Evolutionary conservation across 495 filamentous ascomycete species (phyloP).

Genomic region (Daldinia vernicosa): DNA sequence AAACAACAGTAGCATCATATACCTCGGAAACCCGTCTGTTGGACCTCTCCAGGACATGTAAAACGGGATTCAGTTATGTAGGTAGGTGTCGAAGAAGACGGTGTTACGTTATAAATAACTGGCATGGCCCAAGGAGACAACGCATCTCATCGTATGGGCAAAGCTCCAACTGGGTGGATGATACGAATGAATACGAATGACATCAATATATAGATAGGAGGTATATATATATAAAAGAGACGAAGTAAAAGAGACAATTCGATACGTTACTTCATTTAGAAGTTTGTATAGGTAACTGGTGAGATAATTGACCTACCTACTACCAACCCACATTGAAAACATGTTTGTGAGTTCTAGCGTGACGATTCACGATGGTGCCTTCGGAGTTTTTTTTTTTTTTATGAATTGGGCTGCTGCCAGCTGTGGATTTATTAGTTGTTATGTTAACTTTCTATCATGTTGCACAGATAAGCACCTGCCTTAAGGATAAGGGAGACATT

Average conservation of each 20-base stretch:
- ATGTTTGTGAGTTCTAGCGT: conserved; percentile 7
- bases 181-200: conserved; percentile 2
- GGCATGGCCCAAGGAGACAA: conserved; percentile 21
- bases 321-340: conserved; percentile 11
- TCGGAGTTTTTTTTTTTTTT: background rate
- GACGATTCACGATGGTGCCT: background rate
- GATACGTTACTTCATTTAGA: conserved; percentile 16
- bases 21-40: background rate
- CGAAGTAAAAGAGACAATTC: conserved; percentile 2
- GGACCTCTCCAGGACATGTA: conserved; percentile 1
- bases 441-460: conserved; percentile 3
- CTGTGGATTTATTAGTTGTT: conserved; percentile 1
- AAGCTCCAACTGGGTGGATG: background rate
- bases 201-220: conserved; percentile 1
- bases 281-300: conserved; percentile 10
- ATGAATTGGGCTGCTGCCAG: background rate
- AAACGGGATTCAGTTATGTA: background rate
- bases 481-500: background rate
- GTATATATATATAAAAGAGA: conserved; percentile 12
- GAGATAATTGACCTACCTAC: conserved; percentile 19
- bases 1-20: conserved; percentile 20
- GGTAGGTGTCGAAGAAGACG: conserved; percentile 9
- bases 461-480: conserved; percentile 1
- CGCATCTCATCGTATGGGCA: conserved; percentile 9
- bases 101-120: conserved; percentile 17